Evolutionary conservation across 2,329 filamentous ascomycete genomes (phyloP), one percentile per base, ranked within the genome.

Genomic region (Claviceps fusiformis): DNA sequence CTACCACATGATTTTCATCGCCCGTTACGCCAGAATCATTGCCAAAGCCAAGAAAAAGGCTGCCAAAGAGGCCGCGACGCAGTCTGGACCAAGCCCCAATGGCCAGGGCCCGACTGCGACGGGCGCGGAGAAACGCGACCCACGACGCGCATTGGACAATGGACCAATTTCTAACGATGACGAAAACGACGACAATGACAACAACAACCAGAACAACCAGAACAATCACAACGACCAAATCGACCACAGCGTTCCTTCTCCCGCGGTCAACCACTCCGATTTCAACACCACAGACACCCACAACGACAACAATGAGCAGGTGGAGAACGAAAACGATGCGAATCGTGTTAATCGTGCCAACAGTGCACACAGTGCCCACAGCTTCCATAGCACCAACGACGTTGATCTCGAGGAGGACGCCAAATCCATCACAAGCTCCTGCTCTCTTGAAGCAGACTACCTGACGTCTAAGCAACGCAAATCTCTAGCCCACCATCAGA

Each of bases 1-100:
- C 0, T 95, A 95, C 66, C 89, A 93, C 68, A 91, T 93, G 87
- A 79, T 83, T 46, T 92, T 82, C 68, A 86, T 95, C 57, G 83
- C 85, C 0, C 85, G 84, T 58, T 92, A 90, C 56, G 63, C 67
- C 1, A 62, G 67, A 46, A 60, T 63, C 39, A 66, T 67, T 10
- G 60, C 67, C 53, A 75, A 67, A 62, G 73, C 61, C 65, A 76
- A 81, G 59, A 80, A 56, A 52, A 53, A 54, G 55, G 57, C 58
- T 1, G 50, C 50, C 50, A 52, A 47, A 37, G 47, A 29, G 1
- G 6, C 17, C 10, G 13, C 37, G 13, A 13, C 37, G 37, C 37
- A 17, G 7, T 41, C 37, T 41, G 37, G 13, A 15, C 17, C 37
- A 17, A 41, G 37, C 37, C 13, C 11, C 37, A 41, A 41, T 7